Base-by-base conservation (phyloP, 495 filamentous ascomycete genomes). In the Arthonia radiata region DNA sequence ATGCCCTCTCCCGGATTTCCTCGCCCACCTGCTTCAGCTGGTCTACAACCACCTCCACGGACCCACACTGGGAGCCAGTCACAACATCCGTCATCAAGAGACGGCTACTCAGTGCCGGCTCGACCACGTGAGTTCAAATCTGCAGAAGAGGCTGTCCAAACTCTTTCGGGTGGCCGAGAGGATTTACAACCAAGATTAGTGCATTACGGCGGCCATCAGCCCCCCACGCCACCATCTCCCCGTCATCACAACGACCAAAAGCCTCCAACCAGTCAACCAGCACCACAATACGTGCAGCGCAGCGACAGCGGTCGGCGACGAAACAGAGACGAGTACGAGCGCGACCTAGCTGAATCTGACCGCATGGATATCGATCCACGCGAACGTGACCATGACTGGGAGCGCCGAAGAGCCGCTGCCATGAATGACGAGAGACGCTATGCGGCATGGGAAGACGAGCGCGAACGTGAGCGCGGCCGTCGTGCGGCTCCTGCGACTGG, bases 171-270 rank as follows among this genome's bases (percentile, higher is more conserved):
- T 29, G 86, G 86, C 10, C 68, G 86, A 26, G 78, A 89, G 31
- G 86, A 94, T 19, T 54, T 93, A 13, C 56, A 92, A 12, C 86
- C 86, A 8, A 77, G 79, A 38, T 71, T 94, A 32, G 77, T 97
- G 30, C 86, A 92, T 46, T 97, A 97, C 47, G 78, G 71, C 17
- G 77, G 83, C 17, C 7, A 6, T 22, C 68, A 74, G 39, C 83
- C 86, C 11, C 80, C 82, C 5, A 93, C 86, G 0, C 83, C 86
- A 13, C 86, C 86, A 14, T 90, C 80, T 15, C 86, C 86, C 18
- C 67, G 59, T 33, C 42, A 38, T 13, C 6, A 13, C 54, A 17
- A 29, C 37, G 17, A 29, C 33, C 29, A 2, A 37, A 35, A 25
- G 22, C 25, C 28, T 47, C 31, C 32, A 43, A 41, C 15, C 28